A percentile compares a stretch with the other conserved stretches of the same genome.
Conservation (phyloP, 306 rosid genomes). For the Abrus pulchellus region DNA sequence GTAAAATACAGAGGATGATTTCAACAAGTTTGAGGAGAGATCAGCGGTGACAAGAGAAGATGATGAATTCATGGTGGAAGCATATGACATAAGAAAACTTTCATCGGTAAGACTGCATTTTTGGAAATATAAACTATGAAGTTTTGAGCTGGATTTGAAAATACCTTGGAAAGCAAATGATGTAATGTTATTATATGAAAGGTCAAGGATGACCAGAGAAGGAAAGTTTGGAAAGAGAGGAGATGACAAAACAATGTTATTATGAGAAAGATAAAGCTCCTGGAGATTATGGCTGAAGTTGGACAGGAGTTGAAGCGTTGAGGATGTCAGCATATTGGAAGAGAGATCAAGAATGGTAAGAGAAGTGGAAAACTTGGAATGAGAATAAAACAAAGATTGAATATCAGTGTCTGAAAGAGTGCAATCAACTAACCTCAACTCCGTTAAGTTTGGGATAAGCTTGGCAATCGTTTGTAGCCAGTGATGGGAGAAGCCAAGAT, state of each 20-base stretch:
- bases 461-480: background rate
- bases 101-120: background rate
- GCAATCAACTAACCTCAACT: background rate
- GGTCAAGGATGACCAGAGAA: background rate
- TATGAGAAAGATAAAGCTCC: background rate
- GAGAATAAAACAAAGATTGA: background rate
- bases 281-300: background rate
- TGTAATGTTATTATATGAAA: background rate
- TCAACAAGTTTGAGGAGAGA: background rate
- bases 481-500: background rate
- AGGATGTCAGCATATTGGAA: background rate
- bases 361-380: slow-evolving; percentile 2
- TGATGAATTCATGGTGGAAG: background rate
- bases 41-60: background rate
- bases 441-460: slow-evolving; percentile 8
- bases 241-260: background rate
- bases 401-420: background rate
- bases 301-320: slow-evolving; percentile 3
- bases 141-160: slow-evolving; percentile 4
- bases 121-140: background rate
- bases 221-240: background rate
- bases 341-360: slow-evolving; percentile 44
- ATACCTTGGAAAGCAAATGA: background rate
- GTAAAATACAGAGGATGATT: background rate
- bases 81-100: background rate